These are phyloP conservation scores for Panus rudis DNA, from an alignment of 768 basidiomycete genomes.

Conservation along the genomic window DNA sequence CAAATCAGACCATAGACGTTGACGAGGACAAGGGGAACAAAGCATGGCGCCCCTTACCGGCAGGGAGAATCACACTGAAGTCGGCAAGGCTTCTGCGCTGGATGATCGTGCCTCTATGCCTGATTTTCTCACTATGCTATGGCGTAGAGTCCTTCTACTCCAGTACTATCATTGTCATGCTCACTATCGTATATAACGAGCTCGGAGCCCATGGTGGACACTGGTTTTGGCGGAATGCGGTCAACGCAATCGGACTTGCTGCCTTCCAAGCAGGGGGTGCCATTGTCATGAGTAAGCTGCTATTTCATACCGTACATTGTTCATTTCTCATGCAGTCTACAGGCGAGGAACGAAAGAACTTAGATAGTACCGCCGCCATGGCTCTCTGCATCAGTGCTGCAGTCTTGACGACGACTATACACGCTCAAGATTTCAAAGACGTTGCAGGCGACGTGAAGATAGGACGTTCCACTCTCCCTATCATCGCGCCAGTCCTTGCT, in stretches of 20 bases:
- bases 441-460: slow-evolving; percentile 6
- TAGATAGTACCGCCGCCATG: slow-evolving; percentile 13
- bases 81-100: slow-evolving; percentile 14
- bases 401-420: slow-evolving; percentile 30
- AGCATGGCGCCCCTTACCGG: slow-evolving; percentile 18
- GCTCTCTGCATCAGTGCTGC: slow-evolving; percentile 21
- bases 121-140: slow-evolving; percentile 8
- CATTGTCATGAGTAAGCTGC: slow-evolving; percentile 22
- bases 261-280: slow-evolving; percentile 33
- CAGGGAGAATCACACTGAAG: slow-evolving; percentile 14
- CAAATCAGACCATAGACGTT: slow-evolving; percentile 18
- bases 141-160: slow-evolving; percentile 4
- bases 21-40: slow-evolving; percentile 23
- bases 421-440: slow-evolving; percentile 22
- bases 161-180: slow-evolving; percentile 11
- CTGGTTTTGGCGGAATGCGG: slow-evolving; percentile 30
- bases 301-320: neutral
- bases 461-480: slow-evolving; percentile 6
- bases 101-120: slow-evolving; percentile 16
- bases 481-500: slow-evolving; percentile 5
- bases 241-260: slow-evolving; percentile 31
- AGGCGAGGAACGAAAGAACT: slow-evolving; percentile 19
- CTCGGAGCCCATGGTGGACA: slow-evolving; percentile 13
- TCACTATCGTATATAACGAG: slow-evolving; percentile 18
- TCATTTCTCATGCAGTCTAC: slow-evolving; percentile 4